Evolutionary conservation across 2,329 filamentous ascomycete genomes (phyloP), one percentile per base, ranked within the genome.

Genomic region (Fusarium domesticum): DNA sequence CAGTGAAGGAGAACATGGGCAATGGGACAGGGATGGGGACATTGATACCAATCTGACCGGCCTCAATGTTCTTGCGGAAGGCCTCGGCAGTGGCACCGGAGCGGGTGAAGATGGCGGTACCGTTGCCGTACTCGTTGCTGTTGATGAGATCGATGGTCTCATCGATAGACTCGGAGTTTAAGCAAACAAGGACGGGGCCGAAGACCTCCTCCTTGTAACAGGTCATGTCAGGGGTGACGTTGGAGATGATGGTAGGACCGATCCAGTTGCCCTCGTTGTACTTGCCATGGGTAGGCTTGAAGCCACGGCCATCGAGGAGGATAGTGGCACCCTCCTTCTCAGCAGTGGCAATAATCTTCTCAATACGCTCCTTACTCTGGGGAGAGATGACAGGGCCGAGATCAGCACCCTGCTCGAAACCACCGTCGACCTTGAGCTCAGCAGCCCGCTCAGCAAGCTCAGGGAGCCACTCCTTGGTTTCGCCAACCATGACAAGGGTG

Each of bases 151-250:
- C 80, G 58, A 93, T 84, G 30, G 87, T 88, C 41, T 89, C 86
- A 62, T 91, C 85, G 43, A 92, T 78, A 6, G 85, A 89, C 33
- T 84, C 80, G 15, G 86, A 85, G 60, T 88, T 87, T 51, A 93
- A 73, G 71, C 86, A 90, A 45, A 93, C 86, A 15, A 93, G 77
- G 8, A 93, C 88, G 2, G 88, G 88, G 2, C 88, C 88, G 54
- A 93, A 93, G 62, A 93, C 89, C 69, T 93, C 88, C 68, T 93
- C 84, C 48, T 71, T 81, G 74, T 93, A 93, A 76, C 89, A 93
- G 56, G 77, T 79, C 89, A 93, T 93, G 53, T 86, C 75, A 5
- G 83, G 78, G 44, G 83, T 91, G 18, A 93, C 88, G 68, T 89
- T 83, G 59, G 83, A 78, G 69, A 93, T 90, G 67, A 93, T 85